Percentiles rank a stretch among this genome's conserved stretches.
Evolutionary conservation across 176 grass and related monocot species (phyloP).

Genomic region (Oryza meyeriana): DNA sequence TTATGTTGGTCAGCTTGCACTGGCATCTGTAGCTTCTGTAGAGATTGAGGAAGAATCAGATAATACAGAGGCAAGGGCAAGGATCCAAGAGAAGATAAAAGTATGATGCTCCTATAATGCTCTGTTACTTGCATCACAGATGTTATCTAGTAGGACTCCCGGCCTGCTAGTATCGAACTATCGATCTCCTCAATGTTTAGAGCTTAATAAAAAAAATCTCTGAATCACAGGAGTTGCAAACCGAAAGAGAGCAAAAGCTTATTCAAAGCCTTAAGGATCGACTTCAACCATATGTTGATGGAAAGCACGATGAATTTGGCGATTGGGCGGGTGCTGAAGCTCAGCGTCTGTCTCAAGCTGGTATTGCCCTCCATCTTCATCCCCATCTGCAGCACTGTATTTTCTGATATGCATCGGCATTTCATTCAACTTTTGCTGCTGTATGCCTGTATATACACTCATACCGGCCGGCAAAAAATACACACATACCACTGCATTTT

Average conservation of each 20-base stretch:
- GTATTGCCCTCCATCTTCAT: conserved; percentile 27
- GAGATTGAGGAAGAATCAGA: conserved; percentile 67
- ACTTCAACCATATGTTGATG: conserved; percentile 69
- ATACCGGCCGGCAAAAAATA: neutral
- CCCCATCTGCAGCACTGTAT: neutral
- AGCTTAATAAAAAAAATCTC: neutral
- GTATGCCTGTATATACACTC: neutral
- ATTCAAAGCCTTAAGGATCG: conserved; percentile 60
- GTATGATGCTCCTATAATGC: conserved; percentile 32
- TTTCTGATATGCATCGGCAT: neutral
- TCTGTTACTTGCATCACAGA: neutral
- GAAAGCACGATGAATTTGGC: conserved; percentile 59
- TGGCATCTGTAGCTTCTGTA: conserved; percentile 80
- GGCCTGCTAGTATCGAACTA: neutral
- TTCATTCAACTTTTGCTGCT: neutral
- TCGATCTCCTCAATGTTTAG: neutral
- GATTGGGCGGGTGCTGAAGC: conserved; percentile 84
- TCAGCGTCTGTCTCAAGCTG: conserved; percentile 63
- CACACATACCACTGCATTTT: neutral
- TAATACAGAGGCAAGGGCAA: conserved; percentile 52
- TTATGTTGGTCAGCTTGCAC: conserved; percentile 91
- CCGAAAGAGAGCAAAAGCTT: conserved; percentile 69
- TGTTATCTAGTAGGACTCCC: neutral
- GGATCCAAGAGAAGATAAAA: conserved; percentile 87
- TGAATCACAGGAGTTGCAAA: conserved; percentile 62